Percentiles rank a stretch among this genome's conserved stretches.
phyloP scores from a whole-genome alignment of 2,329 filamentous ascomycete genomes.

The Aspergillus sclerotialis region DNA sequence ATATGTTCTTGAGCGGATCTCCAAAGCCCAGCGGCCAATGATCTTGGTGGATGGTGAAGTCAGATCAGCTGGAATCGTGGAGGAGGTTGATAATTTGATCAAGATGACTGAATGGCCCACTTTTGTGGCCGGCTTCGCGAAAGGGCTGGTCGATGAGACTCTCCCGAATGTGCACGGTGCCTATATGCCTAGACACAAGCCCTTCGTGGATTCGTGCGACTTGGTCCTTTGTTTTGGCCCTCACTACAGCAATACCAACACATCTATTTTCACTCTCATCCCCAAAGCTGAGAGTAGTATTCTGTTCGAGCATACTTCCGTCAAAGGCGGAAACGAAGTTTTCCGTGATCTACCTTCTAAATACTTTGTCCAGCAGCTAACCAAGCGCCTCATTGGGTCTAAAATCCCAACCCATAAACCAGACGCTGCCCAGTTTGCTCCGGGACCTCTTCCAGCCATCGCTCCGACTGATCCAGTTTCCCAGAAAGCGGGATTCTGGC shows the following conservation, averaged over 20 bases:
- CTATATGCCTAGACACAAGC: constrained; percentile 23
- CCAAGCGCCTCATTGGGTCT: constrained; percentile 52
- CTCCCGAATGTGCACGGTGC: constrained; percentile 43
- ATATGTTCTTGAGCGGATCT: constrained; percentile 33
- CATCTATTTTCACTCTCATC: constrained; percentile 70
- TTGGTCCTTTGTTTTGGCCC: constrained; percentile 38
- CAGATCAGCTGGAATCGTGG: constrained; percentile 30
- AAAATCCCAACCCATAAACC: constrained; percentile 38
- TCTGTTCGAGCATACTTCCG: constrained; percentile 69
- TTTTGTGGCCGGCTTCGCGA: constrained; percentile 41
- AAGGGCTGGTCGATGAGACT: constrained; percentile 43
- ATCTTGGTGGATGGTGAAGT: constrained; percentile 47
- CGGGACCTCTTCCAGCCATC: constrained; percentile 40
- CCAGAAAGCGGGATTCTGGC: constrained; percentile 46
- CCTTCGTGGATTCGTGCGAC: constrained; percentile 32
- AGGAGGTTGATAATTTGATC: constrained; percentile 37
- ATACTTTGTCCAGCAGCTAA: constrained; percentile 66
- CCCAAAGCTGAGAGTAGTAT: constrained; percentile 71
- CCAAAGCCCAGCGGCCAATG: constrained; percentile 39
- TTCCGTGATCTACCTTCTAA: constrained; percentile 74
- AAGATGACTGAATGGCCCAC: constrained; percentile 40
- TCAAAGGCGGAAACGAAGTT: constrained; percentile 68
- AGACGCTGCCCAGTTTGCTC: constrained; percentile 8
- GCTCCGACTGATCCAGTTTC: constrained; percentile 31
- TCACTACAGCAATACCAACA: constrained; percentile 40